Evolutionary conservation across 306 rosid species (phyloP).

Genomic region (Trichosanthes truncata): DNA sequence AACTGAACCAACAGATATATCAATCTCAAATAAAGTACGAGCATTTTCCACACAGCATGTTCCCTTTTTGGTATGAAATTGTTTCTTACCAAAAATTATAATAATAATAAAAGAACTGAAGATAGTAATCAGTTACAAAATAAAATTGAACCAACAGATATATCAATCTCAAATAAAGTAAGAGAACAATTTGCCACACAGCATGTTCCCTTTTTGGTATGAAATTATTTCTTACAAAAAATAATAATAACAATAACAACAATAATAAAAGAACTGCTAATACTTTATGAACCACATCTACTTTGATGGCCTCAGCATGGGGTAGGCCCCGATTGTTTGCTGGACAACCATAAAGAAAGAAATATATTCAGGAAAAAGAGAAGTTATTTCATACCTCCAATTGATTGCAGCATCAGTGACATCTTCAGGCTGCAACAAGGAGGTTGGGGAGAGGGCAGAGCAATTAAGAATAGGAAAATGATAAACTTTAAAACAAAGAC

Average conservation of each 20-base stretch:
- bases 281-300: neutral
- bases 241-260: neutral
- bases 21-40: neutral
- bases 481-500: neutral
- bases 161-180: neutral
- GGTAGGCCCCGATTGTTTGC: neutral
- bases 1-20: neutral
- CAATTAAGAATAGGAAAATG: neutral
- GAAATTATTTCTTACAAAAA: neutral
- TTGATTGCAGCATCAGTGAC: constrained; percentile 12
- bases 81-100: neutral
- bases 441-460: neutral
- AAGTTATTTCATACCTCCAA: constrained; percentile 19
- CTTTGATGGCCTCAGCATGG: neutral
- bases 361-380: neutral
- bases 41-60: constrained; percentile 3
- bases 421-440: constrained; percentile 28
- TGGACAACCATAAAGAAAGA: constrained; percentile 1
- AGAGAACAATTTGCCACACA: constrained; percentile 11
- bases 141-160: neutral
- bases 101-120: neutral
- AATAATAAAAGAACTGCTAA: neutral
- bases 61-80: neutral
- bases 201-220: neutral
- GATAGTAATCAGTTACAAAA: neutral